Conservation (phyloP, 306 rosid species). For the Cucurbita moschata region DNA sequence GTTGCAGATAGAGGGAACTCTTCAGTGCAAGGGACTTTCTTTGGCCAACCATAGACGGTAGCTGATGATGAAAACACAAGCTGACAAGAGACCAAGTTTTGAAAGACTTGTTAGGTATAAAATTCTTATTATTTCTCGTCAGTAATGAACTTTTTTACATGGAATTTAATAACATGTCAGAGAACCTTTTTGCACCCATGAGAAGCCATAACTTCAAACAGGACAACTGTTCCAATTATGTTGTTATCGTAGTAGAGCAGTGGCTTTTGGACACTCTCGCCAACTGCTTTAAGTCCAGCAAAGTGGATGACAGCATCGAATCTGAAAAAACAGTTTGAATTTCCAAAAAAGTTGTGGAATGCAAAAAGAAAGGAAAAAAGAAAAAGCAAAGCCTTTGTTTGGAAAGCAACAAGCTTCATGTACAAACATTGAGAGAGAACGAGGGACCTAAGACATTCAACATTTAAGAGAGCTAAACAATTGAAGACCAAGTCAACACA, state of each 20-base stretch:
- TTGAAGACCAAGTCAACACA: neutral
- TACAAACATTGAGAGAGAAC: neutral
- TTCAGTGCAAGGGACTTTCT: slow-evolving; percentile 99
- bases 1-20: slow-evolving; percentile 70
- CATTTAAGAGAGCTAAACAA: neutral
- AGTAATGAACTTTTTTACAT: neutral
- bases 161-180: neutral
- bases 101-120: neutral
- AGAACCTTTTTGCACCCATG: slow-evolving; percentile 90
- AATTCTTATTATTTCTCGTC: neutral
- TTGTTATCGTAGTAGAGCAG: slow-evolving; percentile 71
- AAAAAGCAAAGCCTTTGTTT: neutral
- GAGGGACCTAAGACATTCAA: neutral
- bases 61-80: slow-evolving; percentile 99
- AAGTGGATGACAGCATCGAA: slow-evolving; percentile 96
- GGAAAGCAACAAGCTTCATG: neutral
- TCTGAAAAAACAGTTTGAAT: slow-evolving; percentile 27
- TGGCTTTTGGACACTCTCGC: slow-evolving; percentile 93
- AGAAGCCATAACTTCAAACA: slow-evolving; percentile 94
- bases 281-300: slow-evolving; percentile 96
- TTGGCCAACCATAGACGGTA: slow-evolving; percentile 98
- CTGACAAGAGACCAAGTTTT: slow-evolving; percentile 29
- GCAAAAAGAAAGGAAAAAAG: neutral
- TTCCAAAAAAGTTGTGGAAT: neutral
- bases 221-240: slow-evolving; percentile 73